Base-by-base conservation (phyloP, 352 stramenopile species). In the Globisporangium cylindrosporum region DNA sequence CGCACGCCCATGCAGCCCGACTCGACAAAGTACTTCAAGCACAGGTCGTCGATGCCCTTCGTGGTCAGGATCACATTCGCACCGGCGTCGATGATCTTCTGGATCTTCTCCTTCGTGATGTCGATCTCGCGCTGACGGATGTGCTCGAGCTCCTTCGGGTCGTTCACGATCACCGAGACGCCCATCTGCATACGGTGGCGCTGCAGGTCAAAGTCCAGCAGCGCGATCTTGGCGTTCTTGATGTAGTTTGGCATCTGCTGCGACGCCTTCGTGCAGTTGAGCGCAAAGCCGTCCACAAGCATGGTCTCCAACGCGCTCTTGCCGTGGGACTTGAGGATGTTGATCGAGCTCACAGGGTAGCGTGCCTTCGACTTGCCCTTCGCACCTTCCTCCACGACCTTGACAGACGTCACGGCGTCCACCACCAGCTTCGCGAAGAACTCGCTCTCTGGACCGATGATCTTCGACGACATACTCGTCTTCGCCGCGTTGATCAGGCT, bases 11-110 rank as follows among this genome's bases (percentile, higher is more conserved):
- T 98, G 73, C 91, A 97, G 27, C 94, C 95, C 0, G 95, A 94
- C 82, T 99, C 97, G 25, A 99, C 98, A 86, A 99, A 99, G 84
- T 99, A 99, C 82, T 99, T 99, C 70, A 99, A 92, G 71, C 97
- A 99, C 43, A 99, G 75, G 78, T 99, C 98, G 77, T 99, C 98
- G 70, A 99, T 99, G 69, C 97, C 98, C 84, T 99, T 99, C 62
- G 98, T 99, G n/a, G 97, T 99, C 55, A 99, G 79, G 38, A 99
- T 97, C 34, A 99, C 98, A 67, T 98, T 99, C 54, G 98, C 98
- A 49, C 98, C 98, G 29, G 97, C 87, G 62, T 98, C 88, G 20
- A 99, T 88, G 78, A 99, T 99, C 80, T 99, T 99, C 77, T 99
- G 88, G 77, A 99, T 99, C 75, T 98, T 98, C 80, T 99, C 97